Percentiles rank a stretch among this genome's conserved stretches.
Evolutionary conservation across 257 asterid species (phyloP).

Genomic region (Solanum clarkiae): DNA sequence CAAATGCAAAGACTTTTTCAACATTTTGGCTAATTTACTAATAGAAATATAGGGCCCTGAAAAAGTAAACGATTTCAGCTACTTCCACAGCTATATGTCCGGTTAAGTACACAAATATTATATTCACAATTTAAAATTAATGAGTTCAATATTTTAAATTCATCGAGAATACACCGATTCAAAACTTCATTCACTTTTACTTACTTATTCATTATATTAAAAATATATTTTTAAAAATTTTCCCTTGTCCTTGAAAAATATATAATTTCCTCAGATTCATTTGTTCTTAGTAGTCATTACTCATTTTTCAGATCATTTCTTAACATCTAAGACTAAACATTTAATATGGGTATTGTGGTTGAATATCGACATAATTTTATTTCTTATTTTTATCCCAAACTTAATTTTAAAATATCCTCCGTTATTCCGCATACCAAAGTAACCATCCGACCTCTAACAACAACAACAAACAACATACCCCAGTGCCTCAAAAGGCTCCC

Average conservation of each 20-base stretch:
- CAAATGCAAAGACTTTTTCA: background rate
- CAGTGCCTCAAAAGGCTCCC: too few species aligned
- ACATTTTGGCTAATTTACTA: background rate
- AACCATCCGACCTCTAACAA: background rate
- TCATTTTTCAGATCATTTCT: background rate
- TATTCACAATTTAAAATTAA: background rate
- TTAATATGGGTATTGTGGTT: background rate
- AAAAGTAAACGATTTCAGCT: background rate
- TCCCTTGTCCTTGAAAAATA: background rate
- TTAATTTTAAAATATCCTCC: background rate
- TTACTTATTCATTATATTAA: background rate
- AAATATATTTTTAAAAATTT: too few species aligned
- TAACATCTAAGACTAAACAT: background rate
- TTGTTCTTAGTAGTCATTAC: background rate
- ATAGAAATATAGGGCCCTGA: background rate
- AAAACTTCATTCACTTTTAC: background rate
- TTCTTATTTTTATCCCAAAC: background rate
- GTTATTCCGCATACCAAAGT: background rate
- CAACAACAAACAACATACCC: too few species aligned
- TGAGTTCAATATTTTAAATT: background rate
- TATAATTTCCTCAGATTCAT: too few species aligned
- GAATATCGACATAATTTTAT: background rate
- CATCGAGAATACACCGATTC: background rate
- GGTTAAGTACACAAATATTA: background rate
- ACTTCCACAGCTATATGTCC: background rate